These are phyloP conservation scores for Protomyces pachydermus DNA, from an alignment of 1,139 yeast species.

Conservation along the genomic window DNA sequence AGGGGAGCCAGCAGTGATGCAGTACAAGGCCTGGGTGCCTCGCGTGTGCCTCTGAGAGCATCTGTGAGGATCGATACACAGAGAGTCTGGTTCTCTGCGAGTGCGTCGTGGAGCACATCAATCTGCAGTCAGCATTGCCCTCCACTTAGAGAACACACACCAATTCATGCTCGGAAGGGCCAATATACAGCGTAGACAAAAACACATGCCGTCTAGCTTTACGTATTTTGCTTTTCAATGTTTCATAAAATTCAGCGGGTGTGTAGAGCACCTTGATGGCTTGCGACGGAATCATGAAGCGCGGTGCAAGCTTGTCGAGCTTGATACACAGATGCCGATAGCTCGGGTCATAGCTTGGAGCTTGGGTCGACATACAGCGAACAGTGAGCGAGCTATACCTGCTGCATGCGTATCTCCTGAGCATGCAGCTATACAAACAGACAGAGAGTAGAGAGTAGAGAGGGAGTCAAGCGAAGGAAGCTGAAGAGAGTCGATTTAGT, in stretches of 20 bases:
- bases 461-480: too few relatives aligned
- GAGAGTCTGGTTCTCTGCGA: slow-evolving; percentile 54
- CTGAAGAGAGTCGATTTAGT: too few relatives aligned
- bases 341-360: slow-evolving; percentile 6
- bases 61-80: slow-evolving; percentile 73
- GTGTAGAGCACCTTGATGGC: slow-evolving; percentile 59
- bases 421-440: neutral
- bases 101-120: slow-evolving; percentile 55
- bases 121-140: slow-evolving; percentile 36
- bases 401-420: neutral
- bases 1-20: slow-evolving; percentile 70
- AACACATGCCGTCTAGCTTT: slow-evolving; percentile 61
- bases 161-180: slow-evolving; percentile 73
- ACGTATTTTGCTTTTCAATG: slow-evolving; percentile 43
- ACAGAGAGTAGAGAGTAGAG: too few relatives aligned
- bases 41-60: slow-evolving; percentile 89
- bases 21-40: slow-evolving; percentile 71
- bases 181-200: slow-evolving; percentile 80
- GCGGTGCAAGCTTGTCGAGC: slow-evolving; percentile 29
- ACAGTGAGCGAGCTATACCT: neutral
- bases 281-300: slow-evolving; percentile 41
- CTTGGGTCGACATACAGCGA: neutral
- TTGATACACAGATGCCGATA: slow-evolving; percentile 14
- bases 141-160: slow-evolving; percentile 28
- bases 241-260: slow-evolving; percentile 66